Conservation (phyloP, 2,329 filamentous ascomycete species). For the Apiospora hydei region DNA sequence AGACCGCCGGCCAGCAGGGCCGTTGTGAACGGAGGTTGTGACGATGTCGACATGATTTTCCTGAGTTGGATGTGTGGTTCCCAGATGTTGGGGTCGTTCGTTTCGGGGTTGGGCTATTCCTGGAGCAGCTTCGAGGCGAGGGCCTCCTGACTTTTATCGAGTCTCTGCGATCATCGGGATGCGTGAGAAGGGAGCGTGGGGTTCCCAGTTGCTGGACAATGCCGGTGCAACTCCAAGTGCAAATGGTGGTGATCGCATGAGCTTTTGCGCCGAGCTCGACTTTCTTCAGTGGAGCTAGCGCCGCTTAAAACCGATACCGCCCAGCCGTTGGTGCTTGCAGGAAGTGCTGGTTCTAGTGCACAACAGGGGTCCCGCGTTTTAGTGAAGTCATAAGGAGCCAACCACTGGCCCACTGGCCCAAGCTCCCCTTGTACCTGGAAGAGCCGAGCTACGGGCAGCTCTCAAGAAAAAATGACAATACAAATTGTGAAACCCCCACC, state of each 20-base stretch:
- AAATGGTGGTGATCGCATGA: slow-evolving; percentile 4
- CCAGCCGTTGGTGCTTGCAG: not conserved
- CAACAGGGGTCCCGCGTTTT: not conserved
- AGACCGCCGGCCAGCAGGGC: slow-evolving; percentile 82
- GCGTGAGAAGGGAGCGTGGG: not conserved
- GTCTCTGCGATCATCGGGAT: slow-evolving; percentile 19
- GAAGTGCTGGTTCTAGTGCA: not conserved
- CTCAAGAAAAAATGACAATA: not conserved
- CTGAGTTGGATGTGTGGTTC: not conserved
- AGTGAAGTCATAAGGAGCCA: slow-evolving; percentile 15
- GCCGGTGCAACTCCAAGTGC: not conserved
- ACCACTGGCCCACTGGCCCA: not conserved
- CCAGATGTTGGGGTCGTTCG: not conserved
- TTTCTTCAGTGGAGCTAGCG: not conserved
- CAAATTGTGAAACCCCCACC: not conserved
- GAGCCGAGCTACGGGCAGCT: not conserved
- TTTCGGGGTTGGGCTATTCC: not conserved
- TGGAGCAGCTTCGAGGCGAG: slow-evolving; percentile 14
- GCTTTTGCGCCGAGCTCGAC: slow-evolving; percentile 16
- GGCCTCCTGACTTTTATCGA: slow-evolving; percentile 18
- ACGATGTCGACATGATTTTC: slow-evolving; percentile 28
- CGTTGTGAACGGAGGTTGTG: slow-evolving; percentile 59
- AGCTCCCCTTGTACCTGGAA: not conserved
- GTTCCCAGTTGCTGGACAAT: not conserved
- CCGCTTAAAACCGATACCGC: slow-evolving; percentile 2